phyloP scores from a whole-genome alignment of 2,329 filamentous ascomycete genomes.

The Shiraia bambusicola region DNA sequence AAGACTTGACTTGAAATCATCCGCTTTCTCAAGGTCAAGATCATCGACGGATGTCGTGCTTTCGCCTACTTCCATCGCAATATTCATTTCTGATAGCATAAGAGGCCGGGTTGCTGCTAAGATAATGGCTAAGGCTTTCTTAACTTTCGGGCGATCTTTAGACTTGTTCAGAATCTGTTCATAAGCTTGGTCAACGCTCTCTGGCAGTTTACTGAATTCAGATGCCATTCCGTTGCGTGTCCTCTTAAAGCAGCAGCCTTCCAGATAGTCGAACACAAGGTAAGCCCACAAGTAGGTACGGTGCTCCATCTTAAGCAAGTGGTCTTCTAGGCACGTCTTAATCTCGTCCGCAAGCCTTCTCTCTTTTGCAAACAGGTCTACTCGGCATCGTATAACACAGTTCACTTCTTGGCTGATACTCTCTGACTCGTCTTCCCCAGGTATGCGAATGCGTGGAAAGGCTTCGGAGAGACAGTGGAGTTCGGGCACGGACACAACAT shows the following conservation, averaged over 20 bases:
- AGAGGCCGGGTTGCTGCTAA: conserved; percentile 13
- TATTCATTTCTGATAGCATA: conserved; percentile 14
- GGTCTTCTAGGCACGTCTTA: conserved; percentile 10
- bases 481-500: conserved; percentile 13
- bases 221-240: conserved; percentile 11
- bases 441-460: conserved; percentile 21
- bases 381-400: conserved; percentile 16
- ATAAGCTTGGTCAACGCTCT: conserved; percentile 15
- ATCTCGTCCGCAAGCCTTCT: conserved; percentile 12
- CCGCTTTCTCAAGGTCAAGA: conserved; percentile 10
- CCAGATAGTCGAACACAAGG: conserved; percentile 17
- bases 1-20: conserved; percentile 13
- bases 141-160: conserved; percentile 10
- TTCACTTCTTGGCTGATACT: conserved; percentile 22
- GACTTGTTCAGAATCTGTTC: conserved; percentile 17
- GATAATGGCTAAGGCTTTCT: conserved; percentile 11
- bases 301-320: conserved; percentile 14
- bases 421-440: conserved; percentile 22
- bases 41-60: conserved; percentile 6
- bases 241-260: conserved; percentile 9
- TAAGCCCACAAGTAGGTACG: conserved; percentile 24
- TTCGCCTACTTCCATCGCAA: conserved; percentile 11
- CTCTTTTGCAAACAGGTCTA: conserved; percentile 14
- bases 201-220: conserved; percentile 9
- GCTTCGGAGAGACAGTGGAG: conserved; percentile 9